Evolutionary conservation across 2,329 filamentous ascomycete species (phyloP), one percentile per base, ranked within the genome.

Genomic region (Pseudocercospora fuligena): DNA sequence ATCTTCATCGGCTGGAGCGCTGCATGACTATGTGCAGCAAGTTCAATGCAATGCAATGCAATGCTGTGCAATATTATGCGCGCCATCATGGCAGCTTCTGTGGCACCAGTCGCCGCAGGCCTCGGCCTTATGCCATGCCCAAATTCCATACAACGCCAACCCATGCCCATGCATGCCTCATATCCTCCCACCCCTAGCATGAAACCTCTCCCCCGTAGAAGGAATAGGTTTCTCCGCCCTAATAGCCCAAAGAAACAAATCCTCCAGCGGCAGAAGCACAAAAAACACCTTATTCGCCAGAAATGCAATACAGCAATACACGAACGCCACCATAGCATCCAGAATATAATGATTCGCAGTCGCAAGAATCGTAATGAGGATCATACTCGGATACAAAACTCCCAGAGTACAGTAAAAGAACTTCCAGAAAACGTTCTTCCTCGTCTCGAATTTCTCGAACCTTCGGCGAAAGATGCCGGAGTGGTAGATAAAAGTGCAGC

Each of bases 291-390:
- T 80, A 71, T 86, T 86, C 65, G 78, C 79, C 3, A 78, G 47
- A 68, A 83, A 85, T 4, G 82, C 81, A 9, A 84, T 62, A n/a
- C 79, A 74, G 49, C 67, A 69, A 58, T 67, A 67, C 2, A 83
- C 82, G 31, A 83, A 83, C 11, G 84, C 84, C 9, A 84, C 79
- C 43, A 82, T 66, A 0, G 84, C 84, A 71, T 86, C 84, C 65
- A 86, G 78, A 78, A 82, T 84, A 74, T 85, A 89, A 72, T 86
- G 87, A 69, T 89, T 89, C 29, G 86, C 87, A 0, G 87, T 88
- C 12, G 86, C 83, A 19, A 89, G 81, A 65, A 89, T 88, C 31
- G 84, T 84, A 0, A 83, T 79, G 58, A 89, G 73, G 60, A 88
- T 86, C 72, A 85, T 82, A 5, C 76, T 70, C 1, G 86, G 86